phyloP scores from a whole-genome alignment of 2,329 filamentous ascomycete genomes.

The Pseudocercospora pini-densiflorae region DNA sequence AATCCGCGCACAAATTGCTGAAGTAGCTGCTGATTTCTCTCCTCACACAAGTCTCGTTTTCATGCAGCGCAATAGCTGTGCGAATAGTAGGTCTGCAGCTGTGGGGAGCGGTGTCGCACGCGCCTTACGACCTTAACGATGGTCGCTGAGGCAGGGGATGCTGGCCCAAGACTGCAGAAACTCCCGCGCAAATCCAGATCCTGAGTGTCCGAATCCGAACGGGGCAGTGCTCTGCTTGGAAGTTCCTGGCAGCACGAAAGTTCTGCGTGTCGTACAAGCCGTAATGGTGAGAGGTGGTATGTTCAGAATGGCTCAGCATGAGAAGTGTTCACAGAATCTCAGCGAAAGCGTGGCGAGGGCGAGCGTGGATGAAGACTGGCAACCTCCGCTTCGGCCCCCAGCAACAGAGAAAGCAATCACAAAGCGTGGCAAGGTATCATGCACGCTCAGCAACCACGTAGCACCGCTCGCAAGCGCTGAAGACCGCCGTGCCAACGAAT shows the following conservation, averaged over 20 bases:
- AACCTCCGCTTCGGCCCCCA: constrained; percentile 1
- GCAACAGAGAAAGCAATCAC: constrained; percentile 15
- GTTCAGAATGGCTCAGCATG: background rate
- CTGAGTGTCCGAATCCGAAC: background rate
- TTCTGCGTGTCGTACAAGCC: constrained; percentile 3
- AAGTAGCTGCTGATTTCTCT: background rate
- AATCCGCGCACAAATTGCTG: background rate
- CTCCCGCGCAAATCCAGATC: constrained; percentile 2
- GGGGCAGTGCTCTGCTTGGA: background rate
- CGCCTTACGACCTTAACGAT: background rate
- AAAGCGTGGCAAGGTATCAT: background rate
- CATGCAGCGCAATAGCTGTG: background rate
- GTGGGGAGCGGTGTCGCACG: constrained; percentile 7
- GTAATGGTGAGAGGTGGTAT: background rate
- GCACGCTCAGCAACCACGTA: constrained; percentile 16
- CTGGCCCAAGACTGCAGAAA: background rate
- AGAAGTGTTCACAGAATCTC: constrained; percentile 1
- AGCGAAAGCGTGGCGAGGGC: constrained; percentile 3
- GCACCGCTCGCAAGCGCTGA: constrained; percentile 11
- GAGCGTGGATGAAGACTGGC: constrained; percentile 2
- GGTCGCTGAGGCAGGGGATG: constrained; percentile 6
- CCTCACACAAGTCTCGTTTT: background rate
- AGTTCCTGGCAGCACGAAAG: background rate
- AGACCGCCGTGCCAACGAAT: constrained; percentile 8
- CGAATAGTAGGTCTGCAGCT: background rate